phyloP scores from a whole-genome alignment of 2,329 filamentous ascomycete genomes.

The Chaetomium sp. region DNA sequence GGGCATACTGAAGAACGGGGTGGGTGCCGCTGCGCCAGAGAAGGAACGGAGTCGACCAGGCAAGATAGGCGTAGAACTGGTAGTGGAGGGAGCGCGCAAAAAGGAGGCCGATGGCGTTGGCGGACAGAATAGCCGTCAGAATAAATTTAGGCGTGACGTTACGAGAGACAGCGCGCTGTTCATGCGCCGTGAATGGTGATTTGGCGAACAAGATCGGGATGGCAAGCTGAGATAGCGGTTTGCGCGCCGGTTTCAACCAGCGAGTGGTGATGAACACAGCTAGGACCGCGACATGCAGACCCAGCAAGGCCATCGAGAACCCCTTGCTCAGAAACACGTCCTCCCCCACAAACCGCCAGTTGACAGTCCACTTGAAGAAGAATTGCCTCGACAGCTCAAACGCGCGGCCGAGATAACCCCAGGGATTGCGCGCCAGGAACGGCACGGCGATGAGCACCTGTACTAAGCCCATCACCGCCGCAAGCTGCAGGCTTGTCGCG shows the following conservation, averaged over 20 bases:
- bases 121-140: constrained; percentile 73
- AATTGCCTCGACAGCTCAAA: constrained; percentile 93
- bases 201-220: constrained; percentile 46
- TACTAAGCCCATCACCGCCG: constrained; percentile 72
- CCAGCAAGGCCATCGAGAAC: constrained; percentile 70
- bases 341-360: constrained; percentile 95
- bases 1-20: constrained; percentile 64
- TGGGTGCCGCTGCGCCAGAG: constrained; percentile 77
- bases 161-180: constrained; percentile 59
- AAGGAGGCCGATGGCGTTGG: constrained; percentile 77
- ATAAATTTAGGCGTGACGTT: constrained; percentile 71
- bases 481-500: constrained; percentile 65
- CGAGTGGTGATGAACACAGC: constrained; percentile 64
- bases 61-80: constrained; percentile 91
- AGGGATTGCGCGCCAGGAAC: constrained; percentile 67
- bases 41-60: constrained; percentile 85
- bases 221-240: constrained; percentile 58
- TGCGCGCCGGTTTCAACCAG: constrained; percentile 72
- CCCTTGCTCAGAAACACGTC: constrained; percentile 69
- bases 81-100: constrained; percentile 90
- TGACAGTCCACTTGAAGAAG: constrained; percentile 97
- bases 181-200: constrained; percentile 51
- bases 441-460: constrained; percentile 70
- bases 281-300: constrained; percentile 66
- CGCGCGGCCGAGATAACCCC: constrained; percentile 75